phyloP scores from a whole-genome alignment of 192 early-diverging fungal genomes.

The Haplosporangium gracile region DNA sequence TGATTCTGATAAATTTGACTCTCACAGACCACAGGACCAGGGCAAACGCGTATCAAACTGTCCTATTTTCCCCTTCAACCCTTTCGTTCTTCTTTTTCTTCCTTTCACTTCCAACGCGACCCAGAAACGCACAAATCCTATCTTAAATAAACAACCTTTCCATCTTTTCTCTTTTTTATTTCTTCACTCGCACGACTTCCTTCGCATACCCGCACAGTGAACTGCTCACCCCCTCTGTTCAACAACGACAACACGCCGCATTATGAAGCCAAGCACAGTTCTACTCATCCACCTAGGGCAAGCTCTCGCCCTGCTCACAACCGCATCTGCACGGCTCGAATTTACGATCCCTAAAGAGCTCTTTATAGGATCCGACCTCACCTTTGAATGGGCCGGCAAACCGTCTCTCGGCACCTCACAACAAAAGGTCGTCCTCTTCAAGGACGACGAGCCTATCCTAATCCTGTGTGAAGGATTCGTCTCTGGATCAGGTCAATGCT shows the following conservation, averaged over 20 bases:
- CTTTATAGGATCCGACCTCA: conserved; percentile 15
- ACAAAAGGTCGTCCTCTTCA: conserved; percentile 33
- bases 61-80: background rate
- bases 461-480: conserved; percentile 25
- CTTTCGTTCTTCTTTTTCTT: background rate
- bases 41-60: background rate
- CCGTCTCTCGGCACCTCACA: conserved; percentile 22
- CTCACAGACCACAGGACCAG: background rate
- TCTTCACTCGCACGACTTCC: background rate
- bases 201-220: too few species aligned
- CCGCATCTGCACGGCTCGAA: background rate
- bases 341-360: conserved; percentile 15
- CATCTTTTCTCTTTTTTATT: background rate
- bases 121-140: background rate
- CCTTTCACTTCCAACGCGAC: background rate
- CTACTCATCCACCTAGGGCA: background rate
- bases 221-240: background rate
- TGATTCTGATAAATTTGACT: background rate
- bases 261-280: background rate
- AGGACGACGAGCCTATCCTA: conserved; percentile 7
- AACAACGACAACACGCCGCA: background rate
- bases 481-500: conserved; percentile 32
- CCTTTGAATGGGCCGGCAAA: conserved; percentile 34
- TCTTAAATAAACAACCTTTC: background rate
- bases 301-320: background rate